These are phyloP conservation scores for Myxozyma geophila DNA, from an alignment of 805 yeast genomes.

Conservation along the genomic window DNA sequence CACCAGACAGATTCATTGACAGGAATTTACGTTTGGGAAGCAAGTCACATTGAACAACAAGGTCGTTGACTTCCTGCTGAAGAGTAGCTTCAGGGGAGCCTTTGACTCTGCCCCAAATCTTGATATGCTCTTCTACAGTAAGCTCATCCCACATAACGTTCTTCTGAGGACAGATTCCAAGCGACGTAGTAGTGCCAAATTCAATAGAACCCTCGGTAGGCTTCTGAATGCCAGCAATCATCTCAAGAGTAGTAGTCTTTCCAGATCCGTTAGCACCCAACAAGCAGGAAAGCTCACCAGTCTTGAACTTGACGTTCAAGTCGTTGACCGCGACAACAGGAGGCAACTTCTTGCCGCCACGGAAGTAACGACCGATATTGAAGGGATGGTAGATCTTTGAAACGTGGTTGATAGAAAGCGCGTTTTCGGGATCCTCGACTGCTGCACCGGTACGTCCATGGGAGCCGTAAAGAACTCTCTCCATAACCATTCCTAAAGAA, in stretches of 20 bases:
- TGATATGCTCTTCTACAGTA: slow-evolving; percentile 45
- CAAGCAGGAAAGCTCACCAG: slow-evolving; percentile 45
- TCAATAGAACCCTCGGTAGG: slow-evolving; percentile 41
- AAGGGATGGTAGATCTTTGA: slow-evolving; percentile 41
- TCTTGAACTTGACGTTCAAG: slow-evolving; percentile 39
- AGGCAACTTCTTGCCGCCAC: slow-evolving; percentile 19
- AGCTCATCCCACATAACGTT: slow-evolving; percentile 47
- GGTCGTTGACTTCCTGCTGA: slow-evolving; percentile 27
- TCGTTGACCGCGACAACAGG: slow-evolving; percentile 44
- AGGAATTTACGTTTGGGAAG: slow-evolving; percentile 36
- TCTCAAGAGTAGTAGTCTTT: slow-evolving; percentile 48
- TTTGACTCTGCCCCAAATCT: slow-evolving; percentile 45
- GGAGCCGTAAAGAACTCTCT: slow-evolving; percentile 40
- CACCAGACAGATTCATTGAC: slow-evolving; percentile 44
- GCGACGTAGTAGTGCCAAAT: slow-evolving; percentile 37
- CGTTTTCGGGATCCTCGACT: slow-evolving; percentile 27
- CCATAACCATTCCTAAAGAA: slow-evolving; percentile 39
- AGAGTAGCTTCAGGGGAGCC: slow-evolving; percentile 38
- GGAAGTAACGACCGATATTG: slow-evolving; percentile 21
- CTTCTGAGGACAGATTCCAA: slow-evolving; percentile 47
- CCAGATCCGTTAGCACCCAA: slow-evolving; percentile 49
- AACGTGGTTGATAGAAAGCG: slow-evolving; percentile 39
- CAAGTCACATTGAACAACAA: slow-evolving; percentile 44
- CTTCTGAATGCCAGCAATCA: slow-evolving; percentile 45
- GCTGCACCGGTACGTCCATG: slow-evolving; percentile 30